Conservation (phyloP, 805 yeast genomes). For the Torulaspora quercuum region DNA sequence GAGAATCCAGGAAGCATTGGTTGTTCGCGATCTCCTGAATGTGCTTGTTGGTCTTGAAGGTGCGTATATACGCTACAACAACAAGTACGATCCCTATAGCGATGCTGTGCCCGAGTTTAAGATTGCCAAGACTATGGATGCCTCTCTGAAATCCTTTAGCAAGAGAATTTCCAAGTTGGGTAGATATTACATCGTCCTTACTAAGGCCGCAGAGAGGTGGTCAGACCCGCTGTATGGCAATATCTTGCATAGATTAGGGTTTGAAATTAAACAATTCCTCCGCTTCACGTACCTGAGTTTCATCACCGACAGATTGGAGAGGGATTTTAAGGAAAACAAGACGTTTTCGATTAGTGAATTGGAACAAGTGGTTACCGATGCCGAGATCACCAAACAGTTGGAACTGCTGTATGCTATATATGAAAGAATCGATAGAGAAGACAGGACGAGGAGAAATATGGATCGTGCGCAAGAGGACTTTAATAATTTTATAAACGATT, state of each 20-base stretch:
- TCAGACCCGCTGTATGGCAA: slow-evolving; percentile 57
- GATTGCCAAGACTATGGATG: slow-evolving; percentile 67
- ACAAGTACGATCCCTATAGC: slow-evolving; percentile 49
- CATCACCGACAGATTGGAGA: slow-evolving; percentile 46
- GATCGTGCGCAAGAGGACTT: slow-evolving; percentile 39
- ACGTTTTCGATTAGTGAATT: slow-evolving; percentile 58
- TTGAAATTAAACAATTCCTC: slow-evolving; percentile 49
- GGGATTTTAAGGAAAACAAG: slow-evolving; percentile 46
- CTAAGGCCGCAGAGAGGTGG: slow-evolving; percentile 58
- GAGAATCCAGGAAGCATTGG: slow-evolving; percentile 67
- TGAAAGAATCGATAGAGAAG: slow-evolving; percentile 48
- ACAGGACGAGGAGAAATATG: slow-evolving; percentile 37
- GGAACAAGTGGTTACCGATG: slow-evolving; percentile 47
- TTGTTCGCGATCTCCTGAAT: slow-evolving; percentile 65
- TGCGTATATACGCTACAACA: slow-evolving; percentile 63
- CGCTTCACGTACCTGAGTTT: slow-evolving; percentile 37
- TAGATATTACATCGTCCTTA: slow-evolving; percentile 55
- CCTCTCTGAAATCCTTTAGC: slow-evolving; percentile 67
- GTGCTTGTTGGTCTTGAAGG: slow-evolving; percentile 78
- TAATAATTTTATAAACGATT: slow-evolving; percentile 42
- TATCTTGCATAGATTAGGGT: slow-evolving; percentile 70
- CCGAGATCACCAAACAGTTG: slow-evolving; percentile 40
- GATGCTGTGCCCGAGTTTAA: slow-evolving; percentile 62
- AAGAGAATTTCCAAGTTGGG: slow-evolving; percentile 60
- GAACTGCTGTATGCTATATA: slow-evolving; percentile 57